Base-by-base conservation (phyloP, 148 eudicot species). In the Rhododendron mucronatum region DNA sequence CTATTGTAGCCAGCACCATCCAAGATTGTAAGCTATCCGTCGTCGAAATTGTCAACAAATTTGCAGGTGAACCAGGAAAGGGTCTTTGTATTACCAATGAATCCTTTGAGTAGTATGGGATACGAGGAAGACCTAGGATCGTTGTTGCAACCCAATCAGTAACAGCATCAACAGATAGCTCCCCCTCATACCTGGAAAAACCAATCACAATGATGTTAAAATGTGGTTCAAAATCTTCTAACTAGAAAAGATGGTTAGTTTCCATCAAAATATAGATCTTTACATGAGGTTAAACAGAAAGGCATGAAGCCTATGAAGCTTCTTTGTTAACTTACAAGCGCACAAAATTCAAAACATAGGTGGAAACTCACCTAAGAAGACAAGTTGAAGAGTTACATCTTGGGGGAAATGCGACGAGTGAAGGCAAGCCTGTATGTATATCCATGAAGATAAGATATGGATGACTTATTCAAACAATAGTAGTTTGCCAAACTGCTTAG, bases 161-260 rank as follows among this genome's bases (percentile, higher is more conserved):
- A 55, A 96, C 91, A 47, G 91, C 94, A 91, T 96, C 98, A 91
- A 96, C 95, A 76, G 99, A 96, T 41, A 92, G 97, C 85, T 94
- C 97, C 85, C 97, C 99, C 45, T 90, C 90, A 86, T 93, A 95
- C 96, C 99, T 96, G 88, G 20, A 33, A 37, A 37, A 83, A 50
- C 47, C 83, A 86, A 47, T 79, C 82, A 47, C 28, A 23, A 47
- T 18, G 28, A 13, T 30, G 20, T 30, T 33, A 33, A 71, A 71
- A 71, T 13, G 5, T 30, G 39, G 41, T 33, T 71, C 76, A 71
- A 30, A 71, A 33, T 71, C 39, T 71, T 71, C 20, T 71, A 14
- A 71, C 41, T 71, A 71, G 37, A 39, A 71, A 71, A 67, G 35
- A 67, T 26, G 8, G 28, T 63, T 23, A 67, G 73, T 67, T 65